A percentile compares a stretch with the other conserved stretches of the same genome.
phyloP scores from a whole-genome alignment of 2,329 filamentous ascomycete genomes.

The Cladosporium cucumerinum region DNA sequence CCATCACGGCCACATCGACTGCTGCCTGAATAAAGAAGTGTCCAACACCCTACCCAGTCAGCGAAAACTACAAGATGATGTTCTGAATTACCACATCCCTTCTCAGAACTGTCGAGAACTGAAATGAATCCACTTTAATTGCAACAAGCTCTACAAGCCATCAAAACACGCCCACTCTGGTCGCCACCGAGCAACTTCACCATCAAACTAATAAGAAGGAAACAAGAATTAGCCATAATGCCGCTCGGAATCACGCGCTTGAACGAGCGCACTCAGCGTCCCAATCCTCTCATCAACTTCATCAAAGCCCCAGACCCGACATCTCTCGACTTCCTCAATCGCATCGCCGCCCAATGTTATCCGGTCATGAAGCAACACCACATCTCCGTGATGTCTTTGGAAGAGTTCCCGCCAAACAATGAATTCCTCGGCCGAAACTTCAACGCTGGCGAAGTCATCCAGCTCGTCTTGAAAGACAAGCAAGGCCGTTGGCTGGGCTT shows the following conservation, averaged over 20 bases:
- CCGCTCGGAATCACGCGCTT: slow-evolving; percentile 74
- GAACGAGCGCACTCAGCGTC: slow-evolving; percentile 70
- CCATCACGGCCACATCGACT: neutral
- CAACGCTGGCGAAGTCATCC: slow-evolving; percentile 82
- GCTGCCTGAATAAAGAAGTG: neutral
- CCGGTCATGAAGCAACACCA: slow-evolving; percentile 54
- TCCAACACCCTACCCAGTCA: neutral
- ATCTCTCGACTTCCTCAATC: slow-evolving; percentile 68
- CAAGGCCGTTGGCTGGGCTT: slow-evolving; percentile 71
- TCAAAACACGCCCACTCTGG: neutral
- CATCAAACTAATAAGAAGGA: neutral
- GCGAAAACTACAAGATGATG: neutral
- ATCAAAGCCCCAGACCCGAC: slow-evolving; percentile 66
- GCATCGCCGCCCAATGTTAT: slow-evolving; percentile 75
- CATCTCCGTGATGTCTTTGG: slow-evolving; percentile 55
- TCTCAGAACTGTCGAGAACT: neutral
- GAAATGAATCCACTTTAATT: neutral
- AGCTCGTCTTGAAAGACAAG: slow-evolving; percentile 73
- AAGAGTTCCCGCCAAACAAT: slow-evolving; percentile 75
- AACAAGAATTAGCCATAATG: slow-evolving; percentile 49
- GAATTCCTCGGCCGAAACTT: slow-evolving; percentile 89
- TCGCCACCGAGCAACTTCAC: neutral
- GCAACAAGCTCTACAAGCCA: neutral
- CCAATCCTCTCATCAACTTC: slow-evolving; percentile 77
- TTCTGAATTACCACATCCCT: neutral